Conservation (phyloP, 2,329 filamentous ascomycete genomes). For the Hirsutella minnesotensis region DNA sequence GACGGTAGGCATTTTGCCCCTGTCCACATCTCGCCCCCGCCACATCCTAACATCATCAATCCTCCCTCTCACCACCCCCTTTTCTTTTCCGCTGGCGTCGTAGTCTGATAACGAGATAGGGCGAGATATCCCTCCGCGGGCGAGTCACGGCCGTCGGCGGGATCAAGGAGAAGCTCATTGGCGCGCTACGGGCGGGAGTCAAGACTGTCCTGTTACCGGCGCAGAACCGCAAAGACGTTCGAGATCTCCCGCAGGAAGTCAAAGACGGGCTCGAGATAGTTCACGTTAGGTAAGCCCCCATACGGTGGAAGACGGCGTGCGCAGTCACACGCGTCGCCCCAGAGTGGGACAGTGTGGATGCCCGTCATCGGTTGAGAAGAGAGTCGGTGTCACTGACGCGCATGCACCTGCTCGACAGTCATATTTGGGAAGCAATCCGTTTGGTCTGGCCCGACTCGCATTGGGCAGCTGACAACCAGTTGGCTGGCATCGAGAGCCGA, state of each 20-base stretch:
- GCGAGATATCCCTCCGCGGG: slow-evolving; percentile 68
- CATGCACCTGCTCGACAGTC: slow-evolving; percentile 33
- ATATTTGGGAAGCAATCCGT: slow-evolving; percentile 90
- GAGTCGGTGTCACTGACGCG: slow-evolving; percentile 16
- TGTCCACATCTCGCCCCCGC: neutral
- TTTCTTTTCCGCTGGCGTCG: too few relatives aligned
- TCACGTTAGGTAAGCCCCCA: slow-evolving; percentile 60
- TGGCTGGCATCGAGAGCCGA: slow-evolving; percentile 64
- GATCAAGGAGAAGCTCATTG: slow-evolving; percentile 98
- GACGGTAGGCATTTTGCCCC: slow-evolving; percentile 47
- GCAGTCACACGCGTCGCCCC: neutral
- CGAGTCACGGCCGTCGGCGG: slow-evolving; percentile 89
- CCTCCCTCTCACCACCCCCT: slow-evolving; percentile 14
- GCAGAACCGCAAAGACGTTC: slow-evolving; percentile 83
- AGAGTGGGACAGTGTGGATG: neutral
- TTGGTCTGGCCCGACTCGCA: slow-evolving; percentile 83
- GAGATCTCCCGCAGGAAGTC: slow-evolving; percentile 84
- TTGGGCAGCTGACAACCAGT: slow-evolving; percentile 64
- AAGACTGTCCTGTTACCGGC: slow-evolving; percentile 84
- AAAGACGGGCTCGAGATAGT: slow-evolving; percentile 78
- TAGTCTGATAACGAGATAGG: too few relatives aligned
- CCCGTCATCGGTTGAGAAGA: neutral
- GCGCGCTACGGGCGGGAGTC: slow-evolving; percentile 82
- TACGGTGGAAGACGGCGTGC: slow-evolving; percentile 3
- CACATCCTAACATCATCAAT: neutral